Evolutionary conservation across 139 green algal species (phyloP).

Genomic region (Ostreobium quekettii): DNA sequence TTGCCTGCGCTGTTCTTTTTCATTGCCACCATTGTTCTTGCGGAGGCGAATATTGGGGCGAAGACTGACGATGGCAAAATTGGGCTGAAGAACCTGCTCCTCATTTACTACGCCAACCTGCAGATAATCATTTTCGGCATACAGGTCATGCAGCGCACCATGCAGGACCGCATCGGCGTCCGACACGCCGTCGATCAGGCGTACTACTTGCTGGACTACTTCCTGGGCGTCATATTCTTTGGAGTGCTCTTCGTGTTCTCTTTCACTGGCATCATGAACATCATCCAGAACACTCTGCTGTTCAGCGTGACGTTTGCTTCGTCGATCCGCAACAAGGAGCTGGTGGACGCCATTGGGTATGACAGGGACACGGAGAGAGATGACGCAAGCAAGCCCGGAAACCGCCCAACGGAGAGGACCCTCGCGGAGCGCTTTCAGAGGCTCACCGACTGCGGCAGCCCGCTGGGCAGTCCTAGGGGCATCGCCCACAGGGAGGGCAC

Average conservation of each 20-base stretch:
- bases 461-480: no score
- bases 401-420: no score
- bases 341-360: conserved; percentile 16
- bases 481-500: no score
- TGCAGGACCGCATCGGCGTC: conserved; percentile 27
- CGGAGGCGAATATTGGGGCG: background rate
- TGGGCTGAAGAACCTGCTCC: conserved; percentile 24
- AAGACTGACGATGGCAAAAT: background rate
- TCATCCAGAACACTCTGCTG: conserved; percentile 41
- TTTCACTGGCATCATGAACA: conserved; percentile 39
- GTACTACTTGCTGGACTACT: conserved; percentile 42
- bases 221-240: conserved; percentile 40
- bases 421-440: no score
- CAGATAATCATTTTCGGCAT: conserved; percentile 19
- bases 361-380: no score
- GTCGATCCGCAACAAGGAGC: conserved; percentile 24
- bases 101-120: conserved; percentile 33
- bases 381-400: no score
- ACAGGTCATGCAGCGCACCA: conserved; percentile 21
- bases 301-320: conserved; percentile 47
- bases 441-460: no score
- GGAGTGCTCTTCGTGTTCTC: conserved; percentile 44
- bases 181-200: conserved; percentile 13
- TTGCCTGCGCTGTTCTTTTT: background rate
- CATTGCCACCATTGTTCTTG: background rate